phyloP scores from a whole-genome alignment of 495 filamentous ascomycete species.

The Penicillium canescens region DNA sequence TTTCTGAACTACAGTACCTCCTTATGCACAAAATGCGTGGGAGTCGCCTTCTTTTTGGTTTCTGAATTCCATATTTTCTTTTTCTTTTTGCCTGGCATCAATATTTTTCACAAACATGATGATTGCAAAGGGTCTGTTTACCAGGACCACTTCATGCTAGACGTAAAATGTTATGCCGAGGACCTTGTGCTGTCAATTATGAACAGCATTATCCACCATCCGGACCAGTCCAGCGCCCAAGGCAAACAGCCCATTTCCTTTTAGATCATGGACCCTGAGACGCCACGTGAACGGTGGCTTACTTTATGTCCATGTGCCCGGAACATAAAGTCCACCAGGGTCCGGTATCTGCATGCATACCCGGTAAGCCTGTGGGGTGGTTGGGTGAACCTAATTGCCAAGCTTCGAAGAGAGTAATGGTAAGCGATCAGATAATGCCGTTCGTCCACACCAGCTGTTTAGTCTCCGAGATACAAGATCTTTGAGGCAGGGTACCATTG shows the following conservation, averaged over 20 bases:
- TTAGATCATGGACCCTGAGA: background rate
- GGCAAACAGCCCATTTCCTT: background rate
- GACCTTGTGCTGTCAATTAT: too few relatives aligned
- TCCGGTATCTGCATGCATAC: background rate
- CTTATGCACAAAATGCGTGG: too few relatives aligned
- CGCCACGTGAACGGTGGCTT: background rate
- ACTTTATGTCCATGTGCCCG: background rate
- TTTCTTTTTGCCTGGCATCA: too few relatives aligned
- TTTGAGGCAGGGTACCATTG: background rate
- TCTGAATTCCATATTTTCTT: too few relatives aligned
- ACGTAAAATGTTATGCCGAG: too few relatives aligned
- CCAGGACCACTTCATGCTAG: too few relatives aligned
- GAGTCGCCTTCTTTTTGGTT: too few relatives aligned
- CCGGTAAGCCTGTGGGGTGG: background rate
- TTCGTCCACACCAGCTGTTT: background rate
- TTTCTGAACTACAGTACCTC: too few relatives aligned
- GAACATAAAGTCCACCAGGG: background rate
- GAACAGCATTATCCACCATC: background rate
- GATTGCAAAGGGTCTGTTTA: too few relatives aligned
- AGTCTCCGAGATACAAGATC: background rate
- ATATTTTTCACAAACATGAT: too few relatives aligned
- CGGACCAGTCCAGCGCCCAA: background rate
- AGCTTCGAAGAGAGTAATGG: constrained; percentile 7
- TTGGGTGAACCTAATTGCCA: constrained; percentile 3
- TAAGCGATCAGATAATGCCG: constrained; percentile 3